These are phyloP conservation scores for Andrographis paniculata DNA, from an alignment of 305 asterid genomes.

Conservation along the genomic window DNA sequence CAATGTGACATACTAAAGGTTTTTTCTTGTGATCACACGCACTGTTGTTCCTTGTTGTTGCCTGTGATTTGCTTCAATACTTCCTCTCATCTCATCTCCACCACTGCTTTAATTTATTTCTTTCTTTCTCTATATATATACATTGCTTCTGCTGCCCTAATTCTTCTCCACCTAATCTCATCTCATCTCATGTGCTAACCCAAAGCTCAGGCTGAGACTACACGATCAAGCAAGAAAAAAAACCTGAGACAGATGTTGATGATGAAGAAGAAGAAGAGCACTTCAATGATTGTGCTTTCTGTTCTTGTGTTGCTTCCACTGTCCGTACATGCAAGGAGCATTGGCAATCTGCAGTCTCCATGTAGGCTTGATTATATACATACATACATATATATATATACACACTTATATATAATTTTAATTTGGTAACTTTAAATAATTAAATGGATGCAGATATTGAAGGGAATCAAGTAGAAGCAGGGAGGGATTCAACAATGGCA, in stretches of 20 bases:
- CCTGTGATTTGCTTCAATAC: conserved; percentile 3
- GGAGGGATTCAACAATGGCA: neutral
- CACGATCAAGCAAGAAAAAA: neutral
- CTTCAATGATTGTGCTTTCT: neutral
- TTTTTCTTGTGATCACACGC: neutral
- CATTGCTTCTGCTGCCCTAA: neutral
- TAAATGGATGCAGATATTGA: neutral
- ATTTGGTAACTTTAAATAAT: neutral
- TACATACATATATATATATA: neutral
- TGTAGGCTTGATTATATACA: no score
- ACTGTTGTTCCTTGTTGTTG: neutral
- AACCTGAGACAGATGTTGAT: neutral
- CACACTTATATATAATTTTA: neutral
- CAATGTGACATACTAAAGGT: neutral
- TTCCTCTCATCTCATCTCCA: neutral
- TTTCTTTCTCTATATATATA: no score
- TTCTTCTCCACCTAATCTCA: neutral
- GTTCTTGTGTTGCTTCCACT: neutral
- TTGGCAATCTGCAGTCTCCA: neutral
- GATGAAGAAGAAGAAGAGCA: neutral
- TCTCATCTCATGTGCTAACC: neutral
- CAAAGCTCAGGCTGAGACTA: neutral
- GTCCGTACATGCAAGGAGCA: neutral
- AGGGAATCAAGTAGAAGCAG: neutral
- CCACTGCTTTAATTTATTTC: no score